Evolutionary conservation across 2,329 filamentous ascomycete species (phyloP), one percentile per base, ranked within the genome.

Genomic region (Diaporthe helianthi): DNA sequence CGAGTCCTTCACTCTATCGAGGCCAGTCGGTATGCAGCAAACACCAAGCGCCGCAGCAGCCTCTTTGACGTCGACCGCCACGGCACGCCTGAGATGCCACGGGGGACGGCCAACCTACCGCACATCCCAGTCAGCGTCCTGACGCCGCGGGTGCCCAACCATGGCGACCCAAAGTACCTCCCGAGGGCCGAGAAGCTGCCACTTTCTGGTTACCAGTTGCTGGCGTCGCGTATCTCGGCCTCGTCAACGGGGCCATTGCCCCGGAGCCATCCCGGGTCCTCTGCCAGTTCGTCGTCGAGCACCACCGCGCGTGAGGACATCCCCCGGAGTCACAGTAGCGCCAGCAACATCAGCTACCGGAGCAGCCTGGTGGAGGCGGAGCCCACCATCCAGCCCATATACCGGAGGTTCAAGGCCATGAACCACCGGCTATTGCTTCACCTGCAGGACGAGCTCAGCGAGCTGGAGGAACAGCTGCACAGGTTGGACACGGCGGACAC

Each of bases 371-470:
- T 68, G 13, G 52, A 69, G 26, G 60, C 65, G 71, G 76, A 72
- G 1, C 75, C 75, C 15, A 71, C 72, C 0, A 74, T 84, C 38
- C 80, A 76, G 54, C 93, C 93, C 1, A 86, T 97, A 69, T 97
- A 97, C 78, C 89, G 94, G 52, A 90, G 90, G 68, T 98, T 98
- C 75, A 90, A 93, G 76, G 86, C 88, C 13, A 81, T 97, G 22
- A 94, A 96, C 74, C 93, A 97, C 77, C 90, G 94, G 3, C 81
- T 97, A 3, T 82, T 98, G 3, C 83, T 97, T 0, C 90, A 96
- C 72, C 84, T 97, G 19, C 94, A 97, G 78, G 93, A 97, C 76
- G 93, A 97, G 77, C 87, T 97, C 22, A 84, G 85, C 36, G 91
- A 95, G 74, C 83, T 97, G 46, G 94, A 97, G 79, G 90, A 93